phyloP scores from a whole-genome alignment of 306 rosid species.

The Geum urbanum region DNA sequence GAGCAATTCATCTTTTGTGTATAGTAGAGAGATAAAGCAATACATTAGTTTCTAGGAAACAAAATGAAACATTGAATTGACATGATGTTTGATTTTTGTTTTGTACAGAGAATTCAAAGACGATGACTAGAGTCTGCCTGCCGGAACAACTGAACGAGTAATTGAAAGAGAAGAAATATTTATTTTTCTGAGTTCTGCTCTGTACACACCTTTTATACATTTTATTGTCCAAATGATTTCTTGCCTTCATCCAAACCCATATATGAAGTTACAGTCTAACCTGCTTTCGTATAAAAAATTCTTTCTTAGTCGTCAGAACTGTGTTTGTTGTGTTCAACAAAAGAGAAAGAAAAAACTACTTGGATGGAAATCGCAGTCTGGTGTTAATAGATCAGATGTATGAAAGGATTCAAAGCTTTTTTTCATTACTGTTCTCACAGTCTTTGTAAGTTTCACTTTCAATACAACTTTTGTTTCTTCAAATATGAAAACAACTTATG shows the following conservation, averaged over 20 bases:
- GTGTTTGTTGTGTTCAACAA: not conserved
- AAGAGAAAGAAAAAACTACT: not conserved
- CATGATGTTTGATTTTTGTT: conserved; percentile 15
- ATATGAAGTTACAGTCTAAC: not conserved
- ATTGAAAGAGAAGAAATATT: conserved; percentile 20
- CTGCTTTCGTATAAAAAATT: not conserved
- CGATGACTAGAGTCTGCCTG: conserved; percentile 61
- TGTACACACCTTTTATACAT: conserved; percentile 25
- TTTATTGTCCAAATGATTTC: not conserved
- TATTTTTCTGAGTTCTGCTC: not conserved
- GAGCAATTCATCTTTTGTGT: too few relatives aligned
- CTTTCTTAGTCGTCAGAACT: not conserved
- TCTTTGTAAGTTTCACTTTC: too few relatives aligned
- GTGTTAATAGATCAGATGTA: not conserved
- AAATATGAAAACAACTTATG: too few relatives aligned
- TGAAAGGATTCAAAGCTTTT: too few relatives aligned
- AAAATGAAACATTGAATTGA: not conserved
- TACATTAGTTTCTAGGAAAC: too few relatives aligned
- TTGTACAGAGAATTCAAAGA: conserved; percentile 86
- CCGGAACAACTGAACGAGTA: not conserved
- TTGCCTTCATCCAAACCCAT: conserved; percentile 1
- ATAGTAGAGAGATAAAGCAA: too few relatives aligned
- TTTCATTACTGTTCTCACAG: too few relatives aligned
- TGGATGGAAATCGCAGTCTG: not conserved
- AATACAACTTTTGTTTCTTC: too few relatives aligned